phyloP scores from a whole-genome alignment of 306 rosid genomes.

The Inga oerstediana region DNA sequence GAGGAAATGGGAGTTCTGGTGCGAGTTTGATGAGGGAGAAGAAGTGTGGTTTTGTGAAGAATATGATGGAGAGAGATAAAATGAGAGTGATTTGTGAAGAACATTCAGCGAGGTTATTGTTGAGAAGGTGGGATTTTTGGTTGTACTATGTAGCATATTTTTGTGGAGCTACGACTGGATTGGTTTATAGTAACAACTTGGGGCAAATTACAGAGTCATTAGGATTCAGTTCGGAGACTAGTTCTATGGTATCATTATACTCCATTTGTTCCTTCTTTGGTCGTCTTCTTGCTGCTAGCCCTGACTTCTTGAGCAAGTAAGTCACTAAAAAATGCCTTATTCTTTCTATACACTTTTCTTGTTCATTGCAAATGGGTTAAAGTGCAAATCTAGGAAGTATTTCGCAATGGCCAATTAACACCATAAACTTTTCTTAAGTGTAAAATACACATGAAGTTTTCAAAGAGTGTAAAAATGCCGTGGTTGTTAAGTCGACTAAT shows the following conservation, averaged over 20 bases:
- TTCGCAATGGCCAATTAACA: no score
- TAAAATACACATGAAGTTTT: no score
- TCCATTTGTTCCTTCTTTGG: slow-evolving; percentile 92
- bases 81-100: slow-evolving; percentile 63
- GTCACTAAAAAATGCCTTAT: slow-evolving; percentile 7
- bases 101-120: slow-evolving; percentile 48
- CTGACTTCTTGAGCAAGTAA: slow-evolving; percentile 73
- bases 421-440: no score
- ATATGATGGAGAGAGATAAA: slow-evolving; percentile 49
- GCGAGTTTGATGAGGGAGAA: slow-evolving; percentile 11
- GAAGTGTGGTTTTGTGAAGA: slow-evolving; percentile 37
- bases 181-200: slow-evolving; percentile 83
- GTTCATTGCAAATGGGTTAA: neutral
- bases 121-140: slow-evolving; percentile 75
- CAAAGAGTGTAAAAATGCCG: no score
- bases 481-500: no score
- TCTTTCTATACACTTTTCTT: neutral
- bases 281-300: slow-evolving; percentile 77
- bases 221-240: slow-evolving; percentile 53
- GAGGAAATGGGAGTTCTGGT: neutral
- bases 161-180: slow-evolving; percentile 82
- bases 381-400: no score
- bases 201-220: slow-evolving; percentile 86
- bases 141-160: slow-evolving; percentile 71
- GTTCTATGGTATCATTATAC: slow-evolving; percentile 72